A percentile compares a stretch with the other conserved stretches of the same genome.
These are phyloP conservation scores for Silybum marianum DNA, from an alignment of 129 eudicot species.

Conservation along the genomic window DNA sequence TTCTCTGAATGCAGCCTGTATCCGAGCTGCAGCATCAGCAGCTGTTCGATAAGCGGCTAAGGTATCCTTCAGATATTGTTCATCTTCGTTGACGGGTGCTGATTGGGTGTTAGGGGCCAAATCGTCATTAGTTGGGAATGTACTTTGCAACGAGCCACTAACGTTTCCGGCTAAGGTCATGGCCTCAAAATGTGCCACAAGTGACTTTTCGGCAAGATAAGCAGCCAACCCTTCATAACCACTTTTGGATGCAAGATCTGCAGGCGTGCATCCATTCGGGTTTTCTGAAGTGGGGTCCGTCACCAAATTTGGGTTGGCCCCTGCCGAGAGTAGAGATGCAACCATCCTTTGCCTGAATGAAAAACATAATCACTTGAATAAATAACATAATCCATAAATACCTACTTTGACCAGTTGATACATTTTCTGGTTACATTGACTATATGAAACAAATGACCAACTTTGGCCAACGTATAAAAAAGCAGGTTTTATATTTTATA, in stretches of 20 bases:
- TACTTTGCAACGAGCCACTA: constrained; percentile 76
- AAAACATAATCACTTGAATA: background rate
- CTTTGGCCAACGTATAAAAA: background rate
- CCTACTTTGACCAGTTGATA: background rate
- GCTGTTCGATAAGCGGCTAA: constrained; percentile 95
- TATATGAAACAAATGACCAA: background rate
- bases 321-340: constrained; percentile 88
- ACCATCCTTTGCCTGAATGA: constrained; percentile 86
- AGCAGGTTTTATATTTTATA: background rate
- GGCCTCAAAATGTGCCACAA: constrained; percentile 81
- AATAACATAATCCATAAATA: background rate
- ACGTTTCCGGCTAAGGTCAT: constrained; percentile 95
- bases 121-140: constrained; percentile 36
- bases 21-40: constrained; percentile 99
- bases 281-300: constrained; percentile 88
- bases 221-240: constrained; percentile 87
- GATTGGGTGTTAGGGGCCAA: constrained; percentile 19
- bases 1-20: constrained; percentile 92
- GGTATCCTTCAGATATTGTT: constrained; percentile 70
- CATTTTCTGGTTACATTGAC: background rate
- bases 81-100: constrained; percentile 60
- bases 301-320: constrained; percentile 89
- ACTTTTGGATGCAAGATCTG: constrained; percentile 84
- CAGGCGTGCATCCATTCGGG: constrained; percentile 80
- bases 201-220: constrained; percentile 89